Evolutionary conservation across 495 filamentous ascomycete genomes (phyloP), one percentile per base, ranked within the genome.

Genomic region (Pyrenula aspistea): DNA sequence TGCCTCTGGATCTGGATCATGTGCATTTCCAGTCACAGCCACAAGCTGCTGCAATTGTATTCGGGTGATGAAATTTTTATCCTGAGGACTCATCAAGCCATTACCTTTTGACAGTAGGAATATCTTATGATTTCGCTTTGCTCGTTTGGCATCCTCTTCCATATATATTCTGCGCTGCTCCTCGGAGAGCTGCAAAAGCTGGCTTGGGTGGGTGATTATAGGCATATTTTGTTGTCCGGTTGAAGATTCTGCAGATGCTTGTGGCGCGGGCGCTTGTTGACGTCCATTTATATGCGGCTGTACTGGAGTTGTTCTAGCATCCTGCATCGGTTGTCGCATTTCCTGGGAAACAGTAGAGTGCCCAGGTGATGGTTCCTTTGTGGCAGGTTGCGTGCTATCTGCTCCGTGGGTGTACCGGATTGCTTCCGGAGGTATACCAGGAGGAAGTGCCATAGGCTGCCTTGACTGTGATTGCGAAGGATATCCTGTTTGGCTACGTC

Each of bases 91-190:
- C 93, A 99, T 99, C 56, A 99, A 68, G 23, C 93, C 94, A 65
- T 99, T 97, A 63, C 94, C 91, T 62, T 85, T 88, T 8, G 94
- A 95, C 22, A 99, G 74, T 22, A 93, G 79, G 63, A 88, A 89
- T 55, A 99, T 99, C 74, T 99, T 99, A 74, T 97, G 92, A 65
- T 97, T 97, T 25, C 93, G 83, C 72, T 99, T 99, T 2, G 94
- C 88, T 51, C 94, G 83, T 70, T 90, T 95, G 10, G 92, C 91
- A 66, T 97, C 93, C 61, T 95, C 93, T 58, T 86, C 80, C 57
- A 95, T 68, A 65, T 88, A 95, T 12, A 83, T 80, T 15, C 83
- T 76, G 58, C 91, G 89, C 53, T 86, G 78, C 49, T 89, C 86
- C 58, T 91, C 86, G n/a, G 84, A 81, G 53, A 95, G 73, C 36